phyloP scores from a whole-genome alignment of 306 rosid species.

The Parietaria judaica region DNA sequence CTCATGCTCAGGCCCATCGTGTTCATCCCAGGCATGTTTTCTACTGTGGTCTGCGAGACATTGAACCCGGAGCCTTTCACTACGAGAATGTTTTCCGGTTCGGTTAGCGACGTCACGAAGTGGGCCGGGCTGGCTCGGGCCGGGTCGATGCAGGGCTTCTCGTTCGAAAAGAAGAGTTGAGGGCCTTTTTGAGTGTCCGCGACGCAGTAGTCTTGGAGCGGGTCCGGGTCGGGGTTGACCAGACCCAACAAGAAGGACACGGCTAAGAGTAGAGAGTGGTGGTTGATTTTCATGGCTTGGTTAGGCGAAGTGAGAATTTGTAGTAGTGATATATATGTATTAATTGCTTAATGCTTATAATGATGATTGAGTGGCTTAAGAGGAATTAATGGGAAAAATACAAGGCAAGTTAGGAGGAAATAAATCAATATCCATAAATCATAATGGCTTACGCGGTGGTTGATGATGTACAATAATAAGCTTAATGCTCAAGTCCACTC shows the following conservation, averaged over 20 bases:
- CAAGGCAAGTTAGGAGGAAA: conserved; percentile 39
- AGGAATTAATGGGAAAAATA: conserved; percentile 36
- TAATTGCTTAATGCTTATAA: no score
- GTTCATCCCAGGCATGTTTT: conserved; percentile 65
- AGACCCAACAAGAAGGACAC: conserved; percentile 22
- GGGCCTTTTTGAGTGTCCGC: conserved; percentile 34
- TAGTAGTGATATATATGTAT: no score
- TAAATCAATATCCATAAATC: neutral
- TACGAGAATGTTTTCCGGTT: conserved; percentile 27
- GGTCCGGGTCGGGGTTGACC: conserved; percentile 43
- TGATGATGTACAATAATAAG: no score
- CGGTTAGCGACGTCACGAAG: conserved; percentile 53
- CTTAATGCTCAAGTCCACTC: no score
- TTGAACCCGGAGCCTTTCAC: conserved; percentile 35
- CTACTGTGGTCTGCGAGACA: conserved; percentile 27
- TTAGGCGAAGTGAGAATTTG: neutral
- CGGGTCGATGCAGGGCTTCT: conserved; percentile 63
- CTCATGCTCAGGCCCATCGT: conserved; percentile 56
- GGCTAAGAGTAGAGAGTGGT: conserved; percentile 22
- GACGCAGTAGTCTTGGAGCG: conserved; percentile 68
- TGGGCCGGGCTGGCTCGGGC: conserved; percentile 28
- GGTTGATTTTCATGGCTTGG: conserved; percentile 3
- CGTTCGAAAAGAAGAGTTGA: conserved; percentile 29
- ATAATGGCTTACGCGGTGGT: no score
- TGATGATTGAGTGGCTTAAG: conserved; percentile 65